phyloP scores from a whole-genome alignment of 805 yeast species.

The Starmerella stellata region DNA sequence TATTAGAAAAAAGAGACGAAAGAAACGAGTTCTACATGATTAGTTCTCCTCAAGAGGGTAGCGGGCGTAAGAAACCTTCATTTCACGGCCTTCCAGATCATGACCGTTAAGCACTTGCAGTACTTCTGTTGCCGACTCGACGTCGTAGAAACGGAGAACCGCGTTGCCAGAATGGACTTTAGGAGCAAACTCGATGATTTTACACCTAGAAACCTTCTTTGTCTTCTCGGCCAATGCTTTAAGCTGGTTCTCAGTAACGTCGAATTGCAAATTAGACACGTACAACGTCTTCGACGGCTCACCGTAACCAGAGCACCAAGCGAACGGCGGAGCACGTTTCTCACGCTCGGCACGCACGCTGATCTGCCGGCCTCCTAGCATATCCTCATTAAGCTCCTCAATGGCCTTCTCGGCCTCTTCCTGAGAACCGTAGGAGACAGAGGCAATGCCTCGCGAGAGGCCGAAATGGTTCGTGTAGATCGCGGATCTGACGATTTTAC shows the following conservation, averaged over 20 bases:
- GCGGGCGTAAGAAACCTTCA: slow-evolving; percentile 51
- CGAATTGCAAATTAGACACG: slow-evolving; percentile 69
- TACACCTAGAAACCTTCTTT: slow-evolving; percentile 60
- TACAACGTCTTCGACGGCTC: slow-evolving; percentile 42
- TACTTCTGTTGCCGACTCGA: slow-evolving; percentile 54
- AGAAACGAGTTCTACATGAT: too few species aligned
- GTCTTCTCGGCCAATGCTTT: slow-evolving; percentile 71
- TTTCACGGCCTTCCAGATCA: slow-evolving; percentile 64
- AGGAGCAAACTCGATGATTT: slow-evolving; percentile 40
- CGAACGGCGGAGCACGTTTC: slow-evolving; percentile 31
- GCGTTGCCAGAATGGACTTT: slow-evolving; percentile 71
- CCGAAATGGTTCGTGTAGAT: slow-evolving; percentile 49
- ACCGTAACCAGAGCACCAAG: slow-evolving; percentile 48
- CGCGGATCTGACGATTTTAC: slow-evolving; percentile 68
- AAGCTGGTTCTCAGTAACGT: slow-evolving; percentile 72
- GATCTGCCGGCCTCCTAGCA: slow-evolving; percentile 54
- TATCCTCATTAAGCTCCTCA: slow-evolving; percentile 47
- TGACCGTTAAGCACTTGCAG: slow-evolving; percentile 59
- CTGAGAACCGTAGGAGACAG: slow-evolving; percentile 46
- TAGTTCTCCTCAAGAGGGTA: too few species aligned
- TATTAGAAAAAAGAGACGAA: too few species aligned
- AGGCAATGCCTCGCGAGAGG: slow-evolving; percentile 72
- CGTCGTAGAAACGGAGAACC: slow-evolving; percentile 56
- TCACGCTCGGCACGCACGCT: slow-evolving; percentile 60
- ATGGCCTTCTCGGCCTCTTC: slow-evolving; percentile 62